These are phyloP conservation scores for Spiraea crenata DNA, from an alignment of 331 rosid species.

Conservation along the genomic window DNA sequence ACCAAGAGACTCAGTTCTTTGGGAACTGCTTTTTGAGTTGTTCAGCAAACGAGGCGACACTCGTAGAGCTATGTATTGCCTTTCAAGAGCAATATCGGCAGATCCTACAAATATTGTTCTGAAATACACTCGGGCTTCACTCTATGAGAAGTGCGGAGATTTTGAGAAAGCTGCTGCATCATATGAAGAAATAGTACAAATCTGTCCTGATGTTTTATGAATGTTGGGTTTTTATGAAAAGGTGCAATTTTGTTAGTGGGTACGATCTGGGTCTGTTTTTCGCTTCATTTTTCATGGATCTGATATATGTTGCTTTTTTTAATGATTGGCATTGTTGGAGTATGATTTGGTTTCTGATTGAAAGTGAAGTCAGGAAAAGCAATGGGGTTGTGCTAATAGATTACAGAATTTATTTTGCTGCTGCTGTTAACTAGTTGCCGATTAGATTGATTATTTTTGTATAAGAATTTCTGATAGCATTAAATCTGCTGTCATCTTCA, in stretches of 20 bases:
- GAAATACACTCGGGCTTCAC: slow-evolving; percentile 56
- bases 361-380: background rate
- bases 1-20: slow-evolving; percentile 68
- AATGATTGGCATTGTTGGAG: slow-evolving; percentile 16
- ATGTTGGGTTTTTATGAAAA: background rate
- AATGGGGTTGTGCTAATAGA: background rate
- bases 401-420: background rate
- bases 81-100: slow-evolving; percentile 80
- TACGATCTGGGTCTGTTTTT: slow-evolving; percentile 22
- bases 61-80: slow-evolving; percentile 66
- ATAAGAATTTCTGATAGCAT: background rate
- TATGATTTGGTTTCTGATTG: slow-evolving; percentile 3
- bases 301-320: background rate
- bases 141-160: slow-evolving; percentile 63
- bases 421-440: background rate
- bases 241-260: background rate
- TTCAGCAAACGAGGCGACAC: slow-evolving; percentile 55
- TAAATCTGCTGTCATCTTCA: background rate
- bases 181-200: slow-evolving; percentile 61
- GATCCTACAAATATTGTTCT: slow-evolving; percentile 57
- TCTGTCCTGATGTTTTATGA: slow-evolving; percentile 32
- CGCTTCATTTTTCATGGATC: slow-evolving; percentile 9
- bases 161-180: slow-evolving; percentile 71
- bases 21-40: slow-evolving; percentile 46
- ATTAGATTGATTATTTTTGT: background rate